These are phyloP conservation scores for Kluyveromyces dobzhanskii DNA, from an alignment of 805 yeast genomes.

Conservation along the genomic window DNA sequence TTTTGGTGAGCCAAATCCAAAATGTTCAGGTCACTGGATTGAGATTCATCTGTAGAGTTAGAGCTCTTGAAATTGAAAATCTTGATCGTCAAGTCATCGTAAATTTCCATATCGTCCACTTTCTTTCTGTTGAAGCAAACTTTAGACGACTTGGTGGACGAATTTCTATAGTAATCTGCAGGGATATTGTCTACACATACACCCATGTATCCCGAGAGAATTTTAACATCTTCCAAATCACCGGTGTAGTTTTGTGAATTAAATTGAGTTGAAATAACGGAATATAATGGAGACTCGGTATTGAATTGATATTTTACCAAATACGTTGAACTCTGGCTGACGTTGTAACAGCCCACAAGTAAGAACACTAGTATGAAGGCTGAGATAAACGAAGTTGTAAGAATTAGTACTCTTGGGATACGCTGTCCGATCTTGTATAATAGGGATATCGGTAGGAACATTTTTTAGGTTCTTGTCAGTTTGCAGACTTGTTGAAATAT, in stretches of 20 bases:
- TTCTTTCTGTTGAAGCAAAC: slow-evolving; percentile 24
- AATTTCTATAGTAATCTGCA: slow-evolving; percentile 9
- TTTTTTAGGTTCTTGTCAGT: no score
- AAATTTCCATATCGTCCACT: slow-evolving; percentile 15
- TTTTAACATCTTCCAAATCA: slow-evolving; percentile 33
- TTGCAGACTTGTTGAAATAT: no score
- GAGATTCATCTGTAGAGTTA: slow-evolving; percentile 23
- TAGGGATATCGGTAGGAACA: slow-evolving; percentile 8
- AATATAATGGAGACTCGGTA: slow-evolving; percentile 34
- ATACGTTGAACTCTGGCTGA: slow-evolving; percentile 41
- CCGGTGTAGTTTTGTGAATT: slow-evolving; percentile 19
- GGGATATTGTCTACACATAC: slow-evolving; percentile 40
- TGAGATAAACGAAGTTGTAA: slow-evolving; percentile 38
- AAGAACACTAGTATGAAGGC: slow-evolving; percentile 46
- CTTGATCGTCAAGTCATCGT: slow-evolving; percentile 20
- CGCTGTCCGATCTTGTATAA: slow-evolving; percentile 27
- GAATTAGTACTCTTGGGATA: slow-evolving; percentile 35
- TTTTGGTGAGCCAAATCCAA: slow-evolving; percentile 39
- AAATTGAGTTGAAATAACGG: slow-evolving; percentile 34
- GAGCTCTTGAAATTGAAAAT: slow-evolving; percentile 16
- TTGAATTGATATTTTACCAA: slow-evolving; percentile 44
- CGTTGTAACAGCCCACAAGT: slow-evolving; percentile 45
- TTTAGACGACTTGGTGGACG: slow-evolving; percentile 7
- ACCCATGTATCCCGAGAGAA: slow-evolving; percentile 49
- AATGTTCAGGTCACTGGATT: slow-evolving; percentile 32